phyloP scores from a whole-genome alignment of 225 moss, liverwort and hornwort genomes.

The Physcomitrellopsis africana region DNA sequence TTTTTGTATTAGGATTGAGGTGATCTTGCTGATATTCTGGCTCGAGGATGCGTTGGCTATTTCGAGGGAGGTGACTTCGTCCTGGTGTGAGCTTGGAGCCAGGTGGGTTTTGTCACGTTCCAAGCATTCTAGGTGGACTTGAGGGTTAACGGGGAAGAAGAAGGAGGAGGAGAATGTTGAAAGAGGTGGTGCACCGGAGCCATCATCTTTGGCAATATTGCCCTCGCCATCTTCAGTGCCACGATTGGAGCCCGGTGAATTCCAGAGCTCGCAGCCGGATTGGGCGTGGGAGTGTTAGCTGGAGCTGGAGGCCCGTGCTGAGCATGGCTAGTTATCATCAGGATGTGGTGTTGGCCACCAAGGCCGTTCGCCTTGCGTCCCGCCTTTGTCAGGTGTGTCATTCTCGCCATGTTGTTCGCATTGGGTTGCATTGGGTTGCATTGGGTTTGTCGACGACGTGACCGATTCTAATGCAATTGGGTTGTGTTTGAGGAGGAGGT shows the following conservation, averaged over 20 bases:
- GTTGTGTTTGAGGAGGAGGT: not conserved
- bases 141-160: no score
- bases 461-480: not conserved
- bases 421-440: no score
- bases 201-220: slow-evolving; percentile 9
- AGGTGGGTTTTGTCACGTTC: no score
- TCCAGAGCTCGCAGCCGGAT: not conserved
- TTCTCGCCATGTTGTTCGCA: not conserved
- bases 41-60: no score
- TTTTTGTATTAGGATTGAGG: no score
- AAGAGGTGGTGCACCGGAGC: slow-evolving; percentile 20
- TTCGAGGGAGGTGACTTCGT: no score
- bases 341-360: slow-evolving; percentile 73
- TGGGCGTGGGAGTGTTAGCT: slow-evolving; percentile 7
- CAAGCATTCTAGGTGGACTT: no score
- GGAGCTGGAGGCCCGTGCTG: slow-evolving; percentile 29
- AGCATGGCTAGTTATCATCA: slow-evolving; percentile 44
- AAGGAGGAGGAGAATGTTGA: slow-evolving; percentile 19
- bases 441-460: no score
- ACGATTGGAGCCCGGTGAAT: slow-evolving; percentile 14
- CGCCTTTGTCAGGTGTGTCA: slow-evolving; percentile 67
- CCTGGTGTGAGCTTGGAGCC: no score
- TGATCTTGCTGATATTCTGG: no score
- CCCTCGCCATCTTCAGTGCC: not conserved
- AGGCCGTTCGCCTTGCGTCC: slow-evolving; percentile 84